These are phyloP conservation scores for Debaryomycetaceae sp. DNA, from an alignment of 1,139 yeast species.

Conservation along the genomic window DNA sequence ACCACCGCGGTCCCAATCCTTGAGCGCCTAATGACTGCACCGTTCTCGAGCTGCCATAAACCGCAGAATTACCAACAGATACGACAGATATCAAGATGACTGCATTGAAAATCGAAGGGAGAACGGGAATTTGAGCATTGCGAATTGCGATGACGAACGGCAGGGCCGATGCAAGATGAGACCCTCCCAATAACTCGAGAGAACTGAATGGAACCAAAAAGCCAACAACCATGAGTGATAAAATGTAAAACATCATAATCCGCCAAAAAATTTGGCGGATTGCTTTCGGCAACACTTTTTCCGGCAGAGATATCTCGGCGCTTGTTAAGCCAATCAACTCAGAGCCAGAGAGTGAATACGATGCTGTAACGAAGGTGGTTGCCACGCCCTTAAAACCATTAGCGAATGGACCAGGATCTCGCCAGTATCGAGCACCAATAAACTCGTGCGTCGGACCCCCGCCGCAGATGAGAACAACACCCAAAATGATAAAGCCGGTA, in stretches of 20 bases:
- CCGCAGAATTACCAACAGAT: slow-evolving; percentile 36
- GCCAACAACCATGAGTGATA: slow-evolving; percentile 28
- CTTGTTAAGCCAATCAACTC: slow-evolving; percentile 80
- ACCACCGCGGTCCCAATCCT: slow-evolving; percentile 27
- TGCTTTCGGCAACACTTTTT: slow-evolving; percentile 28
- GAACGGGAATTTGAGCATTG: slow-evolving; percentile 36
- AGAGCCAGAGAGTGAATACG: slow-evolving; percentile 79
- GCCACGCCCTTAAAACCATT: slow-evolving; percentile 68
- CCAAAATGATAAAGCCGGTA: slow-evolving; percentile 30
- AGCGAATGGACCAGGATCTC: slow-evolving; percentile 38
- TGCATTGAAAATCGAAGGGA: slow-evolving; percentile 35
- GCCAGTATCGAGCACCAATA: slow-evolving; percentile 43
- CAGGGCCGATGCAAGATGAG: slow-evolving; percentile 20
- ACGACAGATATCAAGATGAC: slow-evolving; percentile 29
- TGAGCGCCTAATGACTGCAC: slow-evolving; percentile 30
- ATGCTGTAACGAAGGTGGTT: slow-evolving; percentile 75
- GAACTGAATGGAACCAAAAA: slow-evolving; percentile 26
- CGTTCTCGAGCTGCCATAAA: slow-evolving; percentile 34
- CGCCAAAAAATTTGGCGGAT: slow-evolving; percentile 36
- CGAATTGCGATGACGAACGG: slow-evolving; percentile 35
- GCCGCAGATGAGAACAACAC: slow-evolving; percentile 31
- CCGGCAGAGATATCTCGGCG: slow-evolving; percentile 70
- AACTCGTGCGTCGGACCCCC: slow-evolving; percentile 39
- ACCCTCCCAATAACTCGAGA: slow-evolving; percentile 19
- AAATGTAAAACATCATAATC: slow-evolving; percentile 28